Evolutionary conservation across 2,329 filamentous ascomycete species (phyloP).

Genomic region (Pseudocercospora macadamiae): DNA sequence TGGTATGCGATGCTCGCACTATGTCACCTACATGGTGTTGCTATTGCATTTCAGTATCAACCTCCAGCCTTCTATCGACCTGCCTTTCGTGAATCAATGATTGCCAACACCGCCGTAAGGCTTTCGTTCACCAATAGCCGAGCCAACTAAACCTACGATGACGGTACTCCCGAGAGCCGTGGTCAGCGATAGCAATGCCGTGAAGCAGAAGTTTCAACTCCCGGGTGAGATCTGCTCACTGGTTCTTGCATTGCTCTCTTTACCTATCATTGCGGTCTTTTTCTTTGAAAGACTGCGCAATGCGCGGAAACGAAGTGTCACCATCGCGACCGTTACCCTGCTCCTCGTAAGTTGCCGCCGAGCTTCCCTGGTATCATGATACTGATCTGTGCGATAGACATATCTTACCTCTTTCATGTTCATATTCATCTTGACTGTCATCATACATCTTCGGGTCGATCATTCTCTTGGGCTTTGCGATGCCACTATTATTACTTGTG

Average conservation of each 20-base stretch:
- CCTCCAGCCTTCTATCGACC: not conserved
- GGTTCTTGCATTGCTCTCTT: slow-evolving; percentile 11
- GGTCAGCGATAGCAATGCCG: slow-evolving; percentile 14
- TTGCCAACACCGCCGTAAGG: not conserved
- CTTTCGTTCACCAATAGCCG: not conserved
- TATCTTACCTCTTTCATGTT: slow-evolving; percentile 26
- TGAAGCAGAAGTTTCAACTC: slow-evolving; percentile 13
- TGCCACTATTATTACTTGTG: slow-evolving; percentile 22
- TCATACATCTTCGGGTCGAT: slow-evolving; percentile 21
- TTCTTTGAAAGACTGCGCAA: slow-evolving; percentile 18
- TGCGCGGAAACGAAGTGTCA: slow-evolving; percentile 15
- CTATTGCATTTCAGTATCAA: not conserved
- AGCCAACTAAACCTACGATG: not conserved
- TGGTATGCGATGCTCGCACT: not conserved
- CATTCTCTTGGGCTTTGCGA: slow-evolving; percentile 19
- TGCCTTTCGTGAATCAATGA: not conserved
- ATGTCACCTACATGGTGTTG: not conserved
- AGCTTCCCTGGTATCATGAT: not conserved
- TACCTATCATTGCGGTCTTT: slow-evolving; percentile 22
- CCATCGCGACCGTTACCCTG: slow-evolving; percentile 21
- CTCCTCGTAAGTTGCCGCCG: slow-evolving; percentile 14
- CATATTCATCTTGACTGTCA: slow-evolving; percentile 23
- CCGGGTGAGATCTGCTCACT: slow-evolving; percentile 20
- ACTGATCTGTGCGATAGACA: slow-evolving; percentile 13
- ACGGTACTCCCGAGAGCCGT: slow-evolving; percentile 3